These are phyloP conservation scores for Nemania bipapillata DNA, from an alignment of 2,329 filamentous ascomycete genomes.

Conservation along the genomic window DNA sequence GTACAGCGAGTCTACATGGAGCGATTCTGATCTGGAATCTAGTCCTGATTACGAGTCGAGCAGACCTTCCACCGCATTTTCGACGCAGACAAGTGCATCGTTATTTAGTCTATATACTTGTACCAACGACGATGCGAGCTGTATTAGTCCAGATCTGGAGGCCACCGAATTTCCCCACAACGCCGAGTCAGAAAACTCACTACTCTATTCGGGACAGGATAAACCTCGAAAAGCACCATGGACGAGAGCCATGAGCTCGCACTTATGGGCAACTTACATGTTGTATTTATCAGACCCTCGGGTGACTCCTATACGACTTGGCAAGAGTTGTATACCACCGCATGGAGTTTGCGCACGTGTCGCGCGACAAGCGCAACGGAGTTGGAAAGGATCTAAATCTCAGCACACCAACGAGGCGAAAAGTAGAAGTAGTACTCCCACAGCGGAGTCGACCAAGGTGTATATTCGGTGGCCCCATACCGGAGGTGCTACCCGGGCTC, in stretches of 20 bases:
- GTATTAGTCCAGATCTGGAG: conserved; percentile 63
- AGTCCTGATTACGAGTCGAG: conserved; percentile 69
- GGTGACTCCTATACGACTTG: conserved; percentile 72
- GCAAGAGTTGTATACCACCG: conserved; percentile 72
- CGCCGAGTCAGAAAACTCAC: conserved; percentile 26
- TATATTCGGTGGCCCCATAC: conserved; percentile 73
- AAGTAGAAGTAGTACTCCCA: conserved; percentile 68
- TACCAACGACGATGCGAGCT: conserved; percentile 66
- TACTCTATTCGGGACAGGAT: conserved; percentile 32
- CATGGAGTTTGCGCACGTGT: conserved; percentile 73
- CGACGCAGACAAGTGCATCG: conserved; percentile 68
- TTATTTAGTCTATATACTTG: conserved; percentile 67
- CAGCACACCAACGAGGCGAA: conserved; percentile 53
- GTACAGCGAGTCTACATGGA: conserved; percentile 67
- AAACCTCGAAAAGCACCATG: conserved; percentile 66
- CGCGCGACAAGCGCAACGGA: conserved; percentile 72
- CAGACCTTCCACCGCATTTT: conserved; percentile 68
- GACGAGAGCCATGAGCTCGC: conserved; percentile 72
- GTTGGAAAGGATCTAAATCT: conserved; percentile 71
- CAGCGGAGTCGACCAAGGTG: conserved; percentile 58
- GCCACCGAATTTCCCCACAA: conserved; percentile 49
- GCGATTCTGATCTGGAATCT: conserved; percentile 64
- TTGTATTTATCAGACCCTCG: conserved; percentile 74
- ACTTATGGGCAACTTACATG: conserved; percentile 73
- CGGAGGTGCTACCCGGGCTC: conserved; percentile 69